phyloP scores from a whole-genome alignment of 1,139 yeast species.

The Yamadazyma aaseri region DNA sequence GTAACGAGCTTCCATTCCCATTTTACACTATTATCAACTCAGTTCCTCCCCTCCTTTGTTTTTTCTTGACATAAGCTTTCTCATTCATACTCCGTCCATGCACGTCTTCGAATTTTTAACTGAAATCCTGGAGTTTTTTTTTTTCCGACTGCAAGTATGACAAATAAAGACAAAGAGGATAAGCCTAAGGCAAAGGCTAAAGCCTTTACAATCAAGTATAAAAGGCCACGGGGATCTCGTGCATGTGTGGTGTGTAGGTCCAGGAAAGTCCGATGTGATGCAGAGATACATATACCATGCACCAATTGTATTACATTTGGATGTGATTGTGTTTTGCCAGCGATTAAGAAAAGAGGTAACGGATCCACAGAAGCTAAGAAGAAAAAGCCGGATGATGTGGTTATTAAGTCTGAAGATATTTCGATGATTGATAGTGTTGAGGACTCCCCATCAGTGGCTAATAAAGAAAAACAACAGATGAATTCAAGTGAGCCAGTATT shows the following conservation, averaged over 20 bases:
- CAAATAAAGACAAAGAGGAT: constrained; percentile 1
- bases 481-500: constrained; percentile 36
- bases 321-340: constrained; percentile 69
- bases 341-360: constrained; percentile 47
- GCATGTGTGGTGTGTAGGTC: constrained; percentile 64
- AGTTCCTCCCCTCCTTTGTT: no score
- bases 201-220: constrained; percentile 50
- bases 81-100: no score
- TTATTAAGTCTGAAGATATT: constrained; percentile 5
- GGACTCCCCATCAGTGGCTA: neutral
- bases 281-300: constrained; percentile 69
- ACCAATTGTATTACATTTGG: constrained; percentile 77
- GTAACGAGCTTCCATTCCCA: no score
- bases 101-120: no score
- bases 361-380: constrained; percentile 24
- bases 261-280: constrained; percentile 73
- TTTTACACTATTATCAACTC: no score
- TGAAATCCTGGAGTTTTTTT: no score
- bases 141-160: no score
- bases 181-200: constrained; percentile 34
- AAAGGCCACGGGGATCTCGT: constrained; percentile 50
- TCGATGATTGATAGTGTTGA: neutral
- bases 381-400: constrained; percentile 16
- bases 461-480: constrained; percentile 8
- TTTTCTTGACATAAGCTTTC: no score